Conservation (phyloP, 768 basidiomycete genomes). For the Suillus occidentalis region DNA sequence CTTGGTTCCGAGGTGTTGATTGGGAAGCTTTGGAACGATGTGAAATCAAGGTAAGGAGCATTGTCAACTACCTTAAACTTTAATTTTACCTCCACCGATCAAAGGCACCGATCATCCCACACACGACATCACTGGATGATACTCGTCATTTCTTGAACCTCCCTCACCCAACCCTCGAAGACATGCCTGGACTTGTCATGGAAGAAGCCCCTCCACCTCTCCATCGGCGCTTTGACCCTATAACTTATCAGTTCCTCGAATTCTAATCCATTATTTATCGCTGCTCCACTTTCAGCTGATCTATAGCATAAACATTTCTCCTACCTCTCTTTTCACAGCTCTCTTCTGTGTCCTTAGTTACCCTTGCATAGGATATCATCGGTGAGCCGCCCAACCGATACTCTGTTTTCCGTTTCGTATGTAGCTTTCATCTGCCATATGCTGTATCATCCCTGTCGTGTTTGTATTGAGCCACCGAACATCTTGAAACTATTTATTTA, state of each 20-base stretch:
- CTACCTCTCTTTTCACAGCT: not conserved
- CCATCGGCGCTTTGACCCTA: slow-evolving; percentile 65
- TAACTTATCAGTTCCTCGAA: slow-evolving; percentile 72
- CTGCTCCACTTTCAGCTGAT: slow-evolving; percentile 13
- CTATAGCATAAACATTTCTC: slow-evolving; percentile 27
- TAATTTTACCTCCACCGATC: slow-evolving; percentile 13
- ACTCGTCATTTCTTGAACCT: slow-evolving; percentile 84
- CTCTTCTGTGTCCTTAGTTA: slow-evolving; percentile 8
- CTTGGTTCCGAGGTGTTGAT: slow-evolving; percentile 95
- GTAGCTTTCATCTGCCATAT: slow-evolving; percentile 30
- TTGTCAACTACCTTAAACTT: slow-evolving; percentile 3
- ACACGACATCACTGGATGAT: slow-evolving; percentile 76
- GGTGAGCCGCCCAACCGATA: slow-evolving; percentile 8
- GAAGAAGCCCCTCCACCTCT: slow-evolving; percentile 60
- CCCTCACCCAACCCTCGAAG: slow-evolving; percentile 71
- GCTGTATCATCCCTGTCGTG: slow-evolving; percentile 27
- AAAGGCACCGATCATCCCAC: slow-evolving; percentile 86
- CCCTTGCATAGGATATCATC: slow-evolving; percentile 6
- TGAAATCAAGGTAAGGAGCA: slow-evolving; percentile 71
- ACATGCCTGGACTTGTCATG: slow-evolving; percentile 74
- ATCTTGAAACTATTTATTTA: slow-evolving; percentile 9
- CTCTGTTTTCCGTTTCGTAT: slow-evolving; percentile 13
- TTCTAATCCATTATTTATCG: slow-evolving; percentile 48
- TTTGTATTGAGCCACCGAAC: slow-evolving; percentile 3
- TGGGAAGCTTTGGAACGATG: slow-evolving; percentile 86